phyloP scores from a whole-genome alignment of 305 asterid genomes.

The Caryopteris hybrid region DNA sequence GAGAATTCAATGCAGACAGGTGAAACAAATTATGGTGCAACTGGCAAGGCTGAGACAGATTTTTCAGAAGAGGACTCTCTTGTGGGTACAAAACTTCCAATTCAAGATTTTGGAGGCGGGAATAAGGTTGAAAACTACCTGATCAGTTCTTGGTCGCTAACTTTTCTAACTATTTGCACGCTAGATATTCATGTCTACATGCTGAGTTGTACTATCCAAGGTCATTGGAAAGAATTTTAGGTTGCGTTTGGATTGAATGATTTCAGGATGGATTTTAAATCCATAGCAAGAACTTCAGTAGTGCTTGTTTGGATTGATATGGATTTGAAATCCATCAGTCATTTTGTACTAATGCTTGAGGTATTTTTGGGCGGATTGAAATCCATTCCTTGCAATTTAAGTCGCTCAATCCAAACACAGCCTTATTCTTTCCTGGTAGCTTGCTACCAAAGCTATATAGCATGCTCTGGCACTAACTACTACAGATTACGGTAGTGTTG shows the following conservation, averaged over 20 bases:
- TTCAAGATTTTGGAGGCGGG: constrained; percentile 16
- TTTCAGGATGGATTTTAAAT: neutral
- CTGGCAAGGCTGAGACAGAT: neutral
- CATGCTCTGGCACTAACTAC: neutral
- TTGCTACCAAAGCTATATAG: neutral
- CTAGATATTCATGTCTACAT: neutral
- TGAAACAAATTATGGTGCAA: neutral
- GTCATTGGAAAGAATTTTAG: neutral
- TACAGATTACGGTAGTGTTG: neutral
- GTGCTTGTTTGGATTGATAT: neutral
- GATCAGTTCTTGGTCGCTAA: constrained; percentile 22
- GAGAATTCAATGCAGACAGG: constrained; percentile 7
- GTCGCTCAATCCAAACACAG: neutral
- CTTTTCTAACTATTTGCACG: constrained; percentile 1
- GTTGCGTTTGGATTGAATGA: neutral
- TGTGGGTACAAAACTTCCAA: constrained; percentile 19
- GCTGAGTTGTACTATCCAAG: neutral
- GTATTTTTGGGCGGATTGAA: neutral
- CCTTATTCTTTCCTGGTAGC: neutral
- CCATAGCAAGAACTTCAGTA: neutral
- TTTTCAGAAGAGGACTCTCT: constrained; percentile 12
- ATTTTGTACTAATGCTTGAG: too few relatives aligned
- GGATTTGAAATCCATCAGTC: too few relatives aligned
- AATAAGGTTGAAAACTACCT: neutral
- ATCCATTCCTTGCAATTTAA: neutral